Evolutionary conservation across 495 filamentous ascomycete species (phyloP).

Genomic region (Parathielavia hyrcaniae): DNA sequence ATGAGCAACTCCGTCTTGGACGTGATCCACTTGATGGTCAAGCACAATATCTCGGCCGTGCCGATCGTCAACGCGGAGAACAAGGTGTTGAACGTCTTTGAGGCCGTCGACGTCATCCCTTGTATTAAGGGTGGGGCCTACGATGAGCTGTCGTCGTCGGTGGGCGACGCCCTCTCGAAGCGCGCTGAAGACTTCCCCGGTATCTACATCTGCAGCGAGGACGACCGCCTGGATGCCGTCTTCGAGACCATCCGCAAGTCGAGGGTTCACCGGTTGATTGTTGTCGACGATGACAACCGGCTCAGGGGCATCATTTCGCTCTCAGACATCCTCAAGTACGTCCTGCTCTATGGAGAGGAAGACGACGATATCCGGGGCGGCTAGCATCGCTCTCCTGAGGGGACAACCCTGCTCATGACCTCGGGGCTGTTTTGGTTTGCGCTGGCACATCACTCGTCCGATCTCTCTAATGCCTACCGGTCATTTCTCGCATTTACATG

Average conservation of each 20-base stretch:
- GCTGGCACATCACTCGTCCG: neutral
- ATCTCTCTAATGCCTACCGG: constrained; percentile 2
- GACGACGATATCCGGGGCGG: constrained; percentile 43
- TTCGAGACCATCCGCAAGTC: constrained; percentile 96
- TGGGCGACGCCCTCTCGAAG: constrained; percentile 85
- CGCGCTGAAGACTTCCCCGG: constrained; percentile 88
- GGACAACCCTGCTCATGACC: neutral
- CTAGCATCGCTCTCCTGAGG: constrained; percentile 6
- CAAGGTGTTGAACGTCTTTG: constrained; percentile 89
- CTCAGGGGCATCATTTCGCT: constrained; percentile 87
- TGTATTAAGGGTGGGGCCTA: constrained; percentile 91
- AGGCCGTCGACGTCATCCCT: constrained; percentile 94
- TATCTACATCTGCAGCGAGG: constrained; percentile 89
- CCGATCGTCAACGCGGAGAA: constrained; percentile 82
- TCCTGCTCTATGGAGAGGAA: constrained; percentile 78
- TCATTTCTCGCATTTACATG: constrained; percentile 29
- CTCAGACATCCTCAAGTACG: constrained; percentile 94
- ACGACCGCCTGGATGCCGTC: constrained; percentile 89
- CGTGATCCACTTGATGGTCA: constrained; percentile 90
- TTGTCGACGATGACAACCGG: constrained; percentile 80
- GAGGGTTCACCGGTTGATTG: constrained; percentile 83
- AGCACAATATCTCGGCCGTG: constrained; percentile 87
- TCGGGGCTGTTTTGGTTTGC: constrained; percentile 1
- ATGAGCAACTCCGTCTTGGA: constrained; percentile 95
- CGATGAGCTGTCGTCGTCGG: constrained; percentile 78